These are phyloP conservation scores for Kwoniella europaea DNA, from an alignment of 768 basidiomycete genomes.

Conservation along the genomic window DNA sequence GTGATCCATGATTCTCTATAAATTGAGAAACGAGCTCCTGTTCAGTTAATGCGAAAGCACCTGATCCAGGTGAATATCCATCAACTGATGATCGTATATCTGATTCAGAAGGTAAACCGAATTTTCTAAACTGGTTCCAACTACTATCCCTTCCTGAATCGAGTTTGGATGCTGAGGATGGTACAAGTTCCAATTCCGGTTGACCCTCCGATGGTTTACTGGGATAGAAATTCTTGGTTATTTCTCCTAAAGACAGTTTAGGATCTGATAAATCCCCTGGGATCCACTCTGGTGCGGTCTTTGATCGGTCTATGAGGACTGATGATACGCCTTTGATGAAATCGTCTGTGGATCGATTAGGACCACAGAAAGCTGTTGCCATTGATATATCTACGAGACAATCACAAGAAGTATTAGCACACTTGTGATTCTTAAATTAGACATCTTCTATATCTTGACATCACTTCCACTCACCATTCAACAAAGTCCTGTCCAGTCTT, in stretches of 20 bases:
- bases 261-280: conserved; percentile 67
- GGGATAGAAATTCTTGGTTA: conserved; percentile 73
- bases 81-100: conserved; percentile 72
- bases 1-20: conserved; percentile 62
- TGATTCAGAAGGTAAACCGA: conserved; percentile 73
- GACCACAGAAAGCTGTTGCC: conserved; percentile 77
- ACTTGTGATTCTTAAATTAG: neutral
- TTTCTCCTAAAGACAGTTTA: conserved; percentile 63
- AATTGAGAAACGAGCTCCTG: conserved; percentile 69
- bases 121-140: conserved; percentile 61
- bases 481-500: conserved; percentile 69
- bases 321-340: conserved; percentile 80
- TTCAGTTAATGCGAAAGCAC: conserved; percentile 67
- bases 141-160: conserved; percentile 46
- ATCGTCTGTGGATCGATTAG: conserved; percentile 62
- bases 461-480: conserved; percentile 64
- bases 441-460: neutral
- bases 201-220: conserved; percentile 57
- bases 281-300: conserved; percentile 66
- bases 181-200: conserved; percentile 32
- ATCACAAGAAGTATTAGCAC: neutral
- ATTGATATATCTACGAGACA: conserved; percentile 68
- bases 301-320: conserved; percentile 64
- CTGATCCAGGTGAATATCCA: conserved; percentile 69
- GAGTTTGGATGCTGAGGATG: conserved; percentile 40